Base-by-base conservation (phyloP, 331 rosid genomes). In the Malus hybrid region DNA sequence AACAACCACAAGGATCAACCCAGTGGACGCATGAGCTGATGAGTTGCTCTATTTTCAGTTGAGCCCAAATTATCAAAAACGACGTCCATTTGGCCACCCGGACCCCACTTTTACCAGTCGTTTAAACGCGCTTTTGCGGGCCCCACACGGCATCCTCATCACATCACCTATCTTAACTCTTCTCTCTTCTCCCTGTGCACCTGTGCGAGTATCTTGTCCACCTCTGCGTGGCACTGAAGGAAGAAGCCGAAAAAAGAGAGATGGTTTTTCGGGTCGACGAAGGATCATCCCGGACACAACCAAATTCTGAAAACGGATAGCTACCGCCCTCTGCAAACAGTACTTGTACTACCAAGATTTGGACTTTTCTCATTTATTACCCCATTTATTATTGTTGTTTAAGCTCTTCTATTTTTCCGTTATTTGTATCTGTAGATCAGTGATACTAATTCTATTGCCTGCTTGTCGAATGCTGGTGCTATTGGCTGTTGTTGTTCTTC, bases 251-350 rank as follows among this genome's bases (percentile, higher is more conserved):
- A 58, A 34, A 36, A 34, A 46, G 71, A 78, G 78, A 48, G 71
- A 66, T 80, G 73, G 66, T 76, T 63, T 56, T 76, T 75, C 57
- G 70, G 24, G 68, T 34, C 61, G 42, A 56, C 81, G 89, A 87
- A 83, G 89, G 82, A 89, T 81, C 88, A 89, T 86, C 93, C 83
- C 79, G 46, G 29, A 80, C 86, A 10, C 80, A 63, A 78, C 82
- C 92, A 81, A 84, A 82, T 62, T 57, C 71, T 19, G 81, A 77
- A 20, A 30, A 82, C 58, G 84, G 77, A 72, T 50, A 66, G 73
- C 55, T 61, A 58, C 34, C 6, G 36, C 2, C 19, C 36, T 7
- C 66, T 10, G 46, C 46, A 10, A 26, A 62, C 33, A 62, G 66
- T 28, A 39, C 13, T 39, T 39, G 46, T 13, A 1, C 1, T 0